Evolutionary conservation across 2,329 filamentous ascomycete genomes (phyloP).

Genomic region (Cercospora citrullina): DNA sequence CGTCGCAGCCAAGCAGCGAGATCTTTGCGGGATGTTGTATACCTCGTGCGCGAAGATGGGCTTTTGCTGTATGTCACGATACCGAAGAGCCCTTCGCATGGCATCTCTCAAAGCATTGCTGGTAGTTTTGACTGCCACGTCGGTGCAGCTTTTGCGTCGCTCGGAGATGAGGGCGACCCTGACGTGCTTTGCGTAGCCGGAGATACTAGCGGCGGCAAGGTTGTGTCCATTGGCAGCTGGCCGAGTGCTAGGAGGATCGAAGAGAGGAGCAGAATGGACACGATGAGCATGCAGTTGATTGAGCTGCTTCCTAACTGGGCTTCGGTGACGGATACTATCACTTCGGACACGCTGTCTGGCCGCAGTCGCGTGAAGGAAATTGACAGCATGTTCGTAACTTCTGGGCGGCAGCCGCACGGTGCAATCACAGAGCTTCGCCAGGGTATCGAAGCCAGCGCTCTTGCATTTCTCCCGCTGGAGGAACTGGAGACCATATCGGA

Average conservation of each 20-base stretch:
- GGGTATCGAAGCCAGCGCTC: conserved; percentile 42
- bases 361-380: conserved; percentile 21
- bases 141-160: conserved; percentile 75
- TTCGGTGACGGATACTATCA: conserved; percentile 52
- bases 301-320: conserved; percentile 65
- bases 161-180: conserved; percentile 60
- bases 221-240: conserved; percentile 35
- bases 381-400: conserved; percentile 42
- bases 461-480: conserved; percentile 29
- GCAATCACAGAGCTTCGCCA: conserved; percentile 46
- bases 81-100: not conserved
- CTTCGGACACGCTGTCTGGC: conserved; percentile 34
- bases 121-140: conserved; percentile 72
- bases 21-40: conserved; percentile 72
- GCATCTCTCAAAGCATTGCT: conserved; percentile 55
- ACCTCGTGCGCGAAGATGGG: conserved; percentile 86
- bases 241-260: conserved; percentile 32
- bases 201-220: conserved; percentile 67
- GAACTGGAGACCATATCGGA: conserved; percentile 31
- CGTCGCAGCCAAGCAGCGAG: conserved; percentile 65
- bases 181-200: conserved; percentile 82
- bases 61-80: conserved; percentile 68
- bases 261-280: conserved; percentile 55
- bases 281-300: conserved; percentile 48
- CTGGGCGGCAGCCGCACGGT: conserved; percentile 48